A percentile compares a stretch with the other conserved stretches of the same genome.
phyloP scores from a whole-genome alignment of 768 basidiomycete genomes.

The Filobasidium wieringae region DNA sequence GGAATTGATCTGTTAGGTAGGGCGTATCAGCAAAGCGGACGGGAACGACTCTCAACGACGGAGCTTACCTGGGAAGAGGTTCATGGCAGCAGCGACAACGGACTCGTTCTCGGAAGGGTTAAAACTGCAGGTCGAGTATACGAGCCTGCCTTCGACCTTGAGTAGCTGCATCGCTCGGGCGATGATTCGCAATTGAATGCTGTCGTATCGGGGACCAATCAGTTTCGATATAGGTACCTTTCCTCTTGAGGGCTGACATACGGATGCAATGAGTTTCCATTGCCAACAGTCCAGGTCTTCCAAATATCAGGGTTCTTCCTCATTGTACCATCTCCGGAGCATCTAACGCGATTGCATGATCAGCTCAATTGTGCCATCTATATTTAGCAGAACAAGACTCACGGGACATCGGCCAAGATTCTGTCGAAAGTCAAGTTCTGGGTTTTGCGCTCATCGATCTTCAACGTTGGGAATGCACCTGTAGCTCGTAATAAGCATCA shows the following conservation, averaged over 20 bases:
- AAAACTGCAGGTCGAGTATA: slow-evolving; percentile 94
- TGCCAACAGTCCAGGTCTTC: slow-evolving; percentile 77
- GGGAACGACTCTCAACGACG: too few relatives aligned
- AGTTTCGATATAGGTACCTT: background rate
- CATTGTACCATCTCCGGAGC: slow-evolving; percentile 91
- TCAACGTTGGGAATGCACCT: slow-evolving; percentile 29
- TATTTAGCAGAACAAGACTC: slow-evolving; percentile 13
- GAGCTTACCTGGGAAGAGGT: slow-evolving; percentile 60
- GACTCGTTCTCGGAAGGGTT: slow-evolving; percentile 98
- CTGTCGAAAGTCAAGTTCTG: slow-evolving; percentile 67
- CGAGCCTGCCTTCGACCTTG: slow-evolving; percentile 71
- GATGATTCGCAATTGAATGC: slow-evolving; percentile 83
- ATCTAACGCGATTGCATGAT: slow-evolving; percentile 74
- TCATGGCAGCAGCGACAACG: slow-evolving; percentile 74
- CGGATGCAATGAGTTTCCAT: slow-evolving; percentile 85
- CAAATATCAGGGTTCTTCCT: slow-evolving; percentile 92
- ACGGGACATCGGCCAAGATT: slow-evolving; percentile 93
- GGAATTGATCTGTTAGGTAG: too few relatives aligned
- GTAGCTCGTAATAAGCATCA: slow-evolving; percentile 11
- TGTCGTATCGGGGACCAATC: slow-evolving; percentile 38
- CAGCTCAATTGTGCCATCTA: slow-evolving; percentile 39
- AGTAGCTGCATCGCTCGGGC: slow-evolving; percentile 85
- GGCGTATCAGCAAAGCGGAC: too few relatives aligned
- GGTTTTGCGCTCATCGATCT: slow-evolving; percentile 27
- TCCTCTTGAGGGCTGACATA: slow-evolving; percentile 30